Evolutionary conservation across 2,329 filamentous ascomycete species (phyloP).

Genomic region (Aspergillus quadrilineatus): DNA sequence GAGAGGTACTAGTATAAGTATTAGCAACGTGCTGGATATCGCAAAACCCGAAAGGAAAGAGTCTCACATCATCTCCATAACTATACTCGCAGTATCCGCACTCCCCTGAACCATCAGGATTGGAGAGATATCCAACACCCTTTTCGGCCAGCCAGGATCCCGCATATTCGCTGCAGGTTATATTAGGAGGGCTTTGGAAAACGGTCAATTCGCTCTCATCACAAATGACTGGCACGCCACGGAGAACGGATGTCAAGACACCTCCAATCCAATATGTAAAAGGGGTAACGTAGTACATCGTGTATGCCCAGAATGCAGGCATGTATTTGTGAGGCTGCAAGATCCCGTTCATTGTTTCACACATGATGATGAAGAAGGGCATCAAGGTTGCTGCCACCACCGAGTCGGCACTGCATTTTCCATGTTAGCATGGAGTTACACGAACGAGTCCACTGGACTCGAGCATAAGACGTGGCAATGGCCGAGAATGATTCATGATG

Average conservation of each 20-base stretch:
- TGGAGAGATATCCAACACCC: conserved; percentile 68
- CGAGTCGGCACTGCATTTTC: conserved; percentile 43
- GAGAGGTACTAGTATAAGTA: conserved; percentile 28
- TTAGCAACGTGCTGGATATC: background rate
- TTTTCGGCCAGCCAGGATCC: conserved; percentile 63
- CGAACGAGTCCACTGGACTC: background rate
- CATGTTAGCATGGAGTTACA: background rate
- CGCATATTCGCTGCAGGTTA: conserved; percentile 75
- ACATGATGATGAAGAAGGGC: conserved; percentile 79
- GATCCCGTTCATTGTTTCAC: conserved; percentile 83
- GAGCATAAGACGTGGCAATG: too few relatives aligned
- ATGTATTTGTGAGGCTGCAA: conserved; percentile 76
- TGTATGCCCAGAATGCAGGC: conserved; percentile 73
- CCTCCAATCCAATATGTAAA: conserved; percentile 80
- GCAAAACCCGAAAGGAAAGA: background rate
- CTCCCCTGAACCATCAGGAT: conserved; percentile 57
- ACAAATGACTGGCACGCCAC: conserved; percentile 64
- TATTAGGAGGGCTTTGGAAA: conserved; percentile 65
- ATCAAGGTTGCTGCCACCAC: conserved; percentile 78
- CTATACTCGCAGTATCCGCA: conserved; percentile 81
- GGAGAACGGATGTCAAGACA: conserved; percentile 74
- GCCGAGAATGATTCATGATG: too few relatives aligned
- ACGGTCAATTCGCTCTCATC: conserved; percentile 61
- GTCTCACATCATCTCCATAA: conserved; percentile 34
- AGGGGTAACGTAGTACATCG: conserved; percentile 80